phyloP scores from a whole-genome alignment of 768 basidiomycete species.

The Suillus ampliporus region DNA sequence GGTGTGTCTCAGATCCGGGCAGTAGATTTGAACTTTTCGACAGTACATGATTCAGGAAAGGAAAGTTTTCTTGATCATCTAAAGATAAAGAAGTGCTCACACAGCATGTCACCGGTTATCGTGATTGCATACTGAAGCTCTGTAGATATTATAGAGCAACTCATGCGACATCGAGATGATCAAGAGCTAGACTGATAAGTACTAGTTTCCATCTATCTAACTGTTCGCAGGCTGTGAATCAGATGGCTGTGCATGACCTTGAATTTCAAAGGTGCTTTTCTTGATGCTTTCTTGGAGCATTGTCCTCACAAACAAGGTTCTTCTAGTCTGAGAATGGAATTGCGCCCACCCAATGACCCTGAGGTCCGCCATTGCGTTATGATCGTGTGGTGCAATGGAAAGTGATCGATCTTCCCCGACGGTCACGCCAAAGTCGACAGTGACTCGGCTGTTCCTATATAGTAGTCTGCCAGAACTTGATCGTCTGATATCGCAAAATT shows the following conservation, averaged over 20 bases:
- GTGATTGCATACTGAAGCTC: no score
- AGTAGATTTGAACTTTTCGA: no score
- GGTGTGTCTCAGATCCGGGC: neutral
- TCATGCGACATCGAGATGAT: neutral
- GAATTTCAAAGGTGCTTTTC: neutral
- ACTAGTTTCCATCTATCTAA: no score
- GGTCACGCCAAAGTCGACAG: no score
- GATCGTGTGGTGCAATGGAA: no score
- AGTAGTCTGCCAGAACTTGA: neutral
- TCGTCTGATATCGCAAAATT: neutral
- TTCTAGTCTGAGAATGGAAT: neutral
- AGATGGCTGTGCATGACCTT: neutral
- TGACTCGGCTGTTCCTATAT: neutral
- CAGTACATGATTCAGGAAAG: neutral
- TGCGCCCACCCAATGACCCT: no score
- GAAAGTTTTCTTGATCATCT: neutral
- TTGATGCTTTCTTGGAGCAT: no score
- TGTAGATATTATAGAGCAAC: no score
- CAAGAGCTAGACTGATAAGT: neutral
- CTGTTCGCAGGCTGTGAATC: neutral
- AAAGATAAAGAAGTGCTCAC: no score
- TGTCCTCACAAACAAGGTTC: neutral
- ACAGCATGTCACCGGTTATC: neutral
- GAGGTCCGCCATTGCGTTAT: no score
- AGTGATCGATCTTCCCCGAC: no score